Base-by-base conservation (phyloP, 2,329 filamentous ascomycete species). In the Nakataea oryzae region DNA sequence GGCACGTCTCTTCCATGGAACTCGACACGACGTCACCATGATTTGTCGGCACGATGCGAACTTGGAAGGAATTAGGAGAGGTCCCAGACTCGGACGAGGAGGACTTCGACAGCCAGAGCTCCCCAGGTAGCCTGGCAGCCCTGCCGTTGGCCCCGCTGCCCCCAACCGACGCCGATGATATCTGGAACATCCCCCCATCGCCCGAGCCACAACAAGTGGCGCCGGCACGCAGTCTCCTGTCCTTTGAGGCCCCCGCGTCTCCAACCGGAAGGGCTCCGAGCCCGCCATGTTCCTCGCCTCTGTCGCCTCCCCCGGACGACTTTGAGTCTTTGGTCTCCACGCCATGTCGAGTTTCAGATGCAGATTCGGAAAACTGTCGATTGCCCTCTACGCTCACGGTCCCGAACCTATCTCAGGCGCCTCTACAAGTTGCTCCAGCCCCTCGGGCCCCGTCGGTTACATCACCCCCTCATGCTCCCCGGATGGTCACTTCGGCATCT, bases 51-150 rank as follows among this genome's bases (percentile, higher is more conserved):
- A 64, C 66, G 68, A 77, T 77, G 75, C 73, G 70, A 66, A 74
- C 72, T 68, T 77, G 75, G 75, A 75, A 75, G 73, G 73, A 74
- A 70, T 68, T 74, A 72, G 75, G 75, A 68, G 74, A 75, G 69
- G 75, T 77, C 68, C 75, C 75, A 58, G 75, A 77, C 67, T 77
- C 75, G 68, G 75, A 77, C 68, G 75, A 77, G 67, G 75, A 77
- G 70, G 72, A 70, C 4, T 70, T 74, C 67, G 73, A 75, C 64
- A 74, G 70, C 62, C 70, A 75, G 57, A 61, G 59, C 59, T 47
- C 28, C n/a, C 54, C 60, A 28, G 54, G 32, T 27, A 61, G 54
- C 17, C 50, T 50, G 50, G 56, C 32, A 30, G 59, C 29, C 21
- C 41, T 28, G 17, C 50, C 27, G 26, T 56, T 27, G 27, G 11